A percentile compares a stretch with the other conserved stretches of the same genome.
phyloP scores from a whole-genome alignment of 352 stramenopile genomes.

The Globisporangium spinosum region DNA sequence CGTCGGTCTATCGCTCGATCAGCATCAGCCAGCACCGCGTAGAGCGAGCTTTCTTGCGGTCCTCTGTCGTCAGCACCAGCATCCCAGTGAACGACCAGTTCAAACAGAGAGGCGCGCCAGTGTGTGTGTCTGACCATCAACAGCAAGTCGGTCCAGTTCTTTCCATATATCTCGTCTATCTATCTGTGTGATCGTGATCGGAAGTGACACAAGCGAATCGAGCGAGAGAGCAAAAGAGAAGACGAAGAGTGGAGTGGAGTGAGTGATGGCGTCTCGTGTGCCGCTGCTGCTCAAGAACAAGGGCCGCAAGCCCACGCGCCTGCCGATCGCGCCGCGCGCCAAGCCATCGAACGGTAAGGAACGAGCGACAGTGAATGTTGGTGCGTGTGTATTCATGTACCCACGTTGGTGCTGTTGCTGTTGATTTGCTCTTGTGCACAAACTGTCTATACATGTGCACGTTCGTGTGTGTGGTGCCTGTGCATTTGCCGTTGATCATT shows the following conservation, averaged over 20 bases:
- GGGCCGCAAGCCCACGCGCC: conserved; percentile 57
- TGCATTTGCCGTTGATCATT: neutral
- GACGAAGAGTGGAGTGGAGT: neutral
- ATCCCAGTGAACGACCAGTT: neutral
- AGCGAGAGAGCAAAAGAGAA: neutral
- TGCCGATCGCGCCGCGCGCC: conserved; percentile 61
- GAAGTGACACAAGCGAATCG: neutral
- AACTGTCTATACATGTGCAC: neutral
- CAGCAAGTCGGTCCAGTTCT: neutral
- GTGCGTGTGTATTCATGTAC: neutral
- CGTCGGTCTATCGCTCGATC: neutral
- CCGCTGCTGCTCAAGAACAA: conserved; percentile 76
- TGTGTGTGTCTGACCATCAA: neutral
- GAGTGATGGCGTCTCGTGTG: conserved; percentile 46
- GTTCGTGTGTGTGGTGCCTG: neutral
- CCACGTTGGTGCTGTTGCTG: neutral
- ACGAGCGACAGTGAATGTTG: neutral
- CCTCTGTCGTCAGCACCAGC: neutral
- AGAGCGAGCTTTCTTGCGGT: neutral
- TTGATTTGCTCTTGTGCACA: neutral
- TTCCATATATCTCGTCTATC: neutral
- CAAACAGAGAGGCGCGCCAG: neutral
- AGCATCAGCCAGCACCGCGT: neutral
- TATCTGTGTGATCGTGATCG: neutral
- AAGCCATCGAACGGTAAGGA: conserved; percentile 58